Evolutionary conservation across 306 rosid genomes (phyloP).

Genomic region (Cicer pinnatifidum): DNA sequence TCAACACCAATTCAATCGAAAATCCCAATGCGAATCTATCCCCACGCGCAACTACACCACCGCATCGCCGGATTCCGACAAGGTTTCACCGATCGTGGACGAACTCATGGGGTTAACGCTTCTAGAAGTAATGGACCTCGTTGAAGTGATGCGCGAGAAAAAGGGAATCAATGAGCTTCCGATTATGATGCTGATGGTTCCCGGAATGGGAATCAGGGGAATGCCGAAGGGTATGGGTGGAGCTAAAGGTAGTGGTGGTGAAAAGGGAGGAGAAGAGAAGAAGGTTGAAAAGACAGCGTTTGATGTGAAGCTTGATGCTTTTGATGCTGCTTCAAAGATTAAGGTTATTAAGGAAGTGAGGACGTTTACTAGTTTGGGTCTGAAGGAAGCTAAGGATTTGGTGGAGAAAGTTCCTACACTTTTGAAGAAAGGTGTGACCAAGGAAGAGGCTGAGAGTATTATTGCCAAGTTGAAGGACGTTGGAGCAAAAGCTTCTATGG

Average conservation of each 20-base stretch:
- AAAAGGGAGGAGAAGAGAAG: slow-evolving; percentile 48
- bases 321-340: slow-evolving; percentile 78
- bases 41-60: slow-evolving; percentile 45
- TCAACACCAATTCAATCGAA: background rate
- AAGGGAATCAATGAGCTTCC: slow-evolving; percentile 80
- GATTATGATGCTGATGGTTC: slow-evolving; percentile 77
- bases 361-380: slow-evolving; percentile 81
- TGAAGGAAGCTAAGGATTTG: slow-evolving; percentile 98
- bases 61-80: slow-evolving; percentile 52
- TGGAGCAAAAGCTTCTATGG: slow-evolving; percentile 89
- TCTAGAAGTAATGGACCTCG: slow-evolving; percentile 73
- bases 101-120: slow-evolving; percentile 74
- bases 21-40: background rate
- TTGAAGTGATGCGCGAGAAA: slow-evolving; percentile 75
- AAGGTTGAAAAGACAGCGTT: slow-evolving; percentile 83
- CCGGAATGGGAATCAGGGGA: slow-evolving; percentile 68
- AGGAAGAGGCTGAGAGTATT: slow-evolving; percentile 84
- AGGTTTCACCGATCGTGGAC: slow-evolving; percentile 61
- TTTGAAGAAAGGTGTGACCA: slow-evolving; percentile 87
- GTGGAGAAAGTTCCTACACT: slow-evolving; percentile 88
- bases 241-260: slow-evolving; percentile 29
- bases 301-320: slow-evolving; percentile 85
- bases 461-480: slow-evolving; percentile 85
- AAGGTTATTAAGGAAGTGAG: slow-evolving; percentile 94
- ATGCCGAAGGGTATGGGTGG: slow-evolving; percentile 58